These are phyloP conservation scores for Rhipidocladum racemiflorum DNA, from an alignment of 176 grass and related monocot species.

Conservation along the genomic window DNA sequence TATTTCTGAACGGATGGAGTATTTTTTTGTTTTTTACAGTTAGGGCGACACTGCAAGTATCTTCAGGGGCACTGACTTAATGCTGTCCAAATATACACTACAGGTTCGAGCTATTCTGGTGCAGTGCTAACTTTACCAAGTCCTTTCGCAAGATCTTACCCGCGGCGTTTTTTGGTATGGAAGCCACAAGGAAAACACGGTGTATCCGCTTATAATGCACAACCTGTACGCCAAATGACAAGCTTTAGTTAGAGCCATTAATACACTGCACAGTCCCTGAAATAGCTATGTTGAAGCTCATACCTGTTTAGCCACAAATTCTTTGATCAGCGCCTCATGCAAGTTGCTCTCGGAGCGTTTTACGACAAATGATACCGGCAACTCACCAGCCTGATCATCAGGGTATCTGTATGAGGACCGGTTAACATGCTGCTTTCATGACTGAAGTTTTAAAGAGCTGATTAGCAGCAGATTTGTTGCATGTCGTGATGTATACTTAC, in stretches of 20 bases:
- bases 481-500: slow-evolving; percentile 21
- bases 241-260: neutral
- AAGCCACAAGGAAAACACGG: slow-evolving; percentile 40
- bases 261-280: neutral
- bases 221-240: slow-evolving; percentile 23
- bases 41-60: neutral
- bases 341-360: slow-evolving; percentile 1
- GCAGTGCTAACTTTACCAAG: slow-evolving; percentile 29
- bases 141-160: slow-evolving; percentile 55
- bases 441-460: neutral
- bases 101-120: slow-evolving; percentile 21
- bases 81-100: neutral
- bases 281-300: neutral
- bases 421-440: neutral
- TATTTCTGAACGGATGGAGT: no score
- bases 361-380: slow-evolving; percentile 43
- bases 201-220: slow-evolving; percentile 53
- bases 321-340: slow-evolving; percentile 27
- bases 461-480: neutral
- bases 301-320: slow-evolving; percentile 47
- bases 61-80: neutral
- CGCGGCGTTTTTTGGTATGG: slow-evolving; percentile 48
- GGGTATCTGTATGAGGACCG: slow-evolving; percentile 24
- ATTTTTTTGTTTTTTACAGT: neutral
- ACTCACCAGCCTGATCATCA: slow-evolving; percentile 41